phyloP scores from a whole-genome alignment of 2,329 filamentous ascomycete genomes.

The Microcyclospora tardicrescens region DNA sequence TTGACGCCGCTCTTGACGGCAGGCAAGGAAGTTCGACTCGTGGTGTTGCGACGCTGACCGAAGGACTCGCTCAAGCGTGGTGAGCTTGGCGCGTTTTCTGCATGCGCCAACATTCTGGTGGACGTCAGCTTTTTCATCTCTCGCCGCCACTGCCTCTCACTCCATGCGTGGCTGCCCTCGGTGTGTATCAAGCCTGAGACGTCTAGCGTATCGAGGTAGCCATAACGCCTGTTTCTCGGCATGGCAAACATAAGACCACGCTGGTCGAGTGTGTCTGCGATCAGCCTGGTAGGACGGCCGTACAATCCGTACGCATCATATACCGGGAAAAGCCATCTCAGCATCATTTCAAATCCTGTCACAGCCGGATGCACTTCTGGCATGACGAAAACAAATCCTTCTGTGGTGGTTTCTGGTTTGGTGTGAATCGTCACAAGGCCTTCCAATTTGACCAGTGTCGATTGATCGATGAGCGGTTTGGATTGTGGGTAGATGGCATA shows the following conservation, averaged over 20 bases:
- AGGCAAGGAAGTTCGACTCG: constrained; percentile 25
- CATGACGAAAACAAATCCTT: constrained; percentile 97
- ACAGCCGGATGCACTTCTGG: constrained; percentile 87
- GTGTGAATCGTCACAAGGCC: constrained; percentile 80
- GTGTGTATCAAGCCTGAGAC: constrained; percentile 68
- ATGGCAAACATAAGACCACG: constrained; percentile 97
- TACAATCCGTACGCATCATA: constrained; percentile 91
- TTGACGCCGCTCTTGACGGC: constrained; percentile 25
- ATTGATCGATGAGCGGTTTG: constrained; percentile 85
- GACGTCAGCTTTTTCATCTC: constrained; percentile 80
- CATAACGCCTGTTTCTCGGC: constrained; percentile 75
- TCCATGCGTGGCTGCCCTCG: constrained; percentile 64
- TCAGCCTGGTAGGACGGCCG: constrained; percentile 71
- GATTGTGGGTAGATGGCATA: constrained; percentile 95
- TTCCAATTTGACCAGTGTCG: constrained; percentile 86
- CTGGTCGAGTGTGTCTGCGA: constrained; percentile 75
- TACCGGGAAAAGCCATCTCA: constrained; percentile 82
- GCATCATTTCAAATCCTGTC: constrained; percentile 86
- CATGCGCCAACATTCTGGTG: constrained; percentile 50
- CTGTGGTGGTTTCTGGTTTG: constrained; percentile 60
- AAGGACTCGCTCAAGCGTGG: constrained; percentile 13
- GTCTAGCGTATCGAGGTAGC: constrained; percentile 81
- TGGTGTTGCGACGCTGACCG: constrained; percentile 29
- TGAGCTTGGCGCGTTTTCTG: constrained; percentile 13
- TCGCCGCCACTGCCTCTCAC: constrained; percentile 78